Evolutionary conservation across 139 green algal genomes (phyloP), one percentile per base, ranked within the genome.

Genomic region (Marvania coccoides): DNA sequence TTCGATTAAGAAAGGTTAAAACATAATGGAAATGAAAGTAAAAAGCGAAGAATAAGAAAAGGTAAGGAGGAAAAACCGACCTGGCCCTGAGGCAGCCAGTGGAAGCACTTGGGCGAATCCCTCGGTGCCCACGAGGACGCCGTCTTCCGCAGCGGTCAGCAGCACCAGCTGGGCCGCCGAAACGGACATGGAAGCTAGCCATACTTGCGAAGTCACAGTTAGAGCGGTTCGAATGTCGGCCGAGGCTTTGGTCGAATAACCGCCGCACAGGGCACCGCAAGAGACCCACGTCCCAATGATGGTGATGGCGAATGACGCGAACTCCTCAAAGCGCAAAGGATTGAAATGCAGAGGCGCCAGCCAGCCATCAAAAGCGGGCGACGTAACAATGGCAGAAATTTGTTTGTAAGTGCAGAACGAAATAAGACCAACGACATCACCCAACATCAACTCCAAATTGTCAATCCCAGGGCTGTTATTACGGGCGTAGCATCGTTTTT

Each of bases 111-210:
- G 40, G 4, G 69, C 84, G 58, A 83, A 91, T 19, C 66, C 69
- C 10, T 60, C 56, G 8, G 58, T 63, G 0, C 71, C 77, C 4
- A 91, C 84, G 0, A 88, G 59, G 6, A 54, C 19, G 3, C 46
- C 34, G 51, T 69, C 81, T 58, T 92, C 85, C 30, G 72, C 71
- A 19, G 86, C 86, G 1, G 86, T 91, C 2, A 77, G 65, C 40
- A 92, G 62, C n/a, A 92, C 81, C 47, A 92, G 71, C 72, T 91
- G 81, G 5, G 81, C 82, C 6, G 83, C 85, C 4, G 77, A 73
- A 10, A 92, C 71, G 0, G 85, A 82, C 81, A 88, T 89, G 26
- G 68, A 61, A 3, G 78, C 47, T 4, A 92, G 65, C 85, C 82
- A 89, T 74, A 89, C 55, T 46, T 45, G 57, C 42, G 61, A 77